phyloP scores from a whole-genome alignment of 1,284 basidiomycete genomes.

The Trichosporon coremiiforme region DNA sequence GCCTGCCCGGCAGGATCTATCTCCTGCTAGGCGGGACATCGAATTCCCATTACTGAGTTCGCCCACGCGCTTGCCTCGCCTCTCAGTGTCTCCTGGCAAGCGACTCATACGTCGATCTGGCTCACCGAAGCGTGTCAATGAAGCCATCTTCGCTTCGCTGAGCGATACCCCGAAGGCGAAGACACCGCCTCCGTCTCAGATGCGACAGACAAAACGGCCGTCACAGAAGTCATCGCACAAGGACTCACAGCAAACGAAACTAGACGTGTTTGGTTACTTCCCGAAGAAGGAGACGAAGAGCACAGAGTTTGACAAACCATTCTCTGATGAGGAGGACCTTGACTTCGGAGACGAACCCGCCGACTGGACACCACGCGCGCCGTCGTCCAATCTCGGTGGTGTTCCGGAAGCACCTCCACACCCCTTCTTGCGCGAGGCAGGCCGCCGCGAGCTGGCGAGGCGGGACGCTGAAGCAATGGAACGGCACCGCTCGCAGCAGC shows the following conservation, averaged over 20 bases:
- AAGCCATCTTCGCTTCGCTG: background rate
- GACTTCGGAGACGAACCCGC: conserved; percentile 33
- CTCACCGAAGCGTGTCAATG: background rate
- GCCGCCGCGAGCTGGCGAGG: conserved; percentile 38
- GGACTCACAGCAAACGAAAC: conserved; percentile 36
- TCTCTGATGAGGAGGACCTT: conserved; percentile 46
- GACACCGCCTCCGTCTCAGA: conserved; percentile 5
- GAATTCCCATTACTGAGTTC: background rate
- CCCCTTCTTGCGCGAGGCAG: conserved; percentile 42
- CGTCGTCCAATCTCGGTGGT: background rate
- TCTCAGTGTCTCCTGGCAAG: background rate
- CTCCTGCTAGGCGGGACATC: too few relatives aligned
- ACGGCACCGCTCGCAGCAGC: conserved; percentile 24
- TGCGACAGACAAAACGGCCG: conserved; percentile 24
- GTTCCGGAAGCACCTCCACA: conserved; percentile 47
- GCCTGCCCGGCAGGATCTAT: background rate
- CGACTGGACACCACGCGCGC: background rate
- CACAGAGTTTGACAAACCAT: conserved; percentile 37
- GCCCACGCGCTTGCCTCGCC: conserved; percentile 18
- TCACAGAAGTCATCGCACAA: background rate
- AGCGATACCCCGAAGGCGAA: background rate
- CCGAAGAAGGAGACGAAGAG: background rate
- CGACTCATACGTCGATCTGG: background rate
- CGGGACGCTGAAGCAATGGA: conserved; percentile 29
- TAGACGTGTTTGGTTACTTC: conserved; percentile 47